Evolutionary conservation across 2,329 filamentous ascomycete species (phyloP).

Genomic region (Claviceps sorghi): DNA sequence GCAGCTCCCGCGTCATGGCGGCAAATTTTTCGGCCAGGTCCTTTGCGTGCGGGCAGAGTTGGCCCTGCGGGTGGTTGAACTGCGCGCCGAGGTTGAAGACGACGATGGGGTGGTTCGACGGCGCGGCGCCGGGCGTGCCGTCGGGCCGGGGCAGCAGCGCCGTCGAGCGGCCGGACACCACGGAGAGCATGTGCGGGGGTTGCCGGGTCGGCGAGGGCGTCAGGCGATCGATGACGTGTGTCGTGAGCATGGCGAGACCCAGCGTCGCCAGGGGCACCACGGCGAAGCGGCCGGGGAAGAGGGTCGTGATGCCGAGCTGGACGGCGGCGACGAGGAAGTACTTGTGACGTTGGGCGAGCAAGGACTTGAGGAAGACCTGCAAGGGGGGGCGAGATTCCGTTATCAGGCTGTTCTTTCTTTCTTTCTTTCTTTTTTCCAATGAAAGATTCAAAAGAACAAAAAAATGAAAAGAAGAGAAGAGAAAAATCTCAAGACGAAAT

Average conservation of each 20-base stretch:
- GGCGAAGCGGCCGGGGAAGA: conserved; percentile 21
- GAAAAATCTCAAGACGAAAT: too few relatives aligned
- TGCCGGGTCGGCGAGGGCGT: conserved; percentile 2
- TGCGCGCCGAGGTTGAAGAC: conserved; percentile 30
- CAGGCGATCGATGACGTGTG: conserved; percentile 15
- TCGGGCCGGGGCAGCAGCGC: conserved; percentile 17
- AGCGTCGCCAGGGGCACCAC: conserved; percentile 18
- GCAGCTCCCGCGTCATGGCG: conserved; percentile 21
- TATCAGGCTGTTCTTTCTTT: neutral
- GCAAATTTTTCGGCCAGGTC: conserved; percentile 24
- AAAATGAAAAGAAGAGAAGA: too few relatives aligned
- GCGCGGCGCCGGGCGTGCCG: conserved; percentile 14
- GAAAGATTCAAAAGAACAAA: too few relatives aligned
- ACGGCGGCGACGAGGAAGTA: conserved; percentile 19
- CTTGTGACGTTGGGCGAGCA: conserved; percentile 19
- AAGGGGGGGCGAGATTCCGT: neutral
- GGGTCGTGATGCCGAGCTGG: conserved; percentile 19
- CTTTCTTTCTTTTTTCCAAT: neutral
- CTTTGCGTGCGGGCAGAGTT: conserved; percentile 28
- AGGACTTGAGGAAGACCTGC: conserved; percentile 15
- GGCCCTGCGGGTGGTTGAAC: conserved; percentile 34
- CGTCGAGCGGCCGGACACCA: conserved; percentile 20
- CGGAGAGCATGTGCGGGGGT: conserved; percentile 9
- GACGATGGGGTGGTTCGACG: conserved; percentile 19
- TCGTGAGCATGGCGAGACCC: conserved; percentile 16